Evolutionary conservation across 345 rosid species (phyloP).

Genomic region (Gossypium turneri): DNA sequence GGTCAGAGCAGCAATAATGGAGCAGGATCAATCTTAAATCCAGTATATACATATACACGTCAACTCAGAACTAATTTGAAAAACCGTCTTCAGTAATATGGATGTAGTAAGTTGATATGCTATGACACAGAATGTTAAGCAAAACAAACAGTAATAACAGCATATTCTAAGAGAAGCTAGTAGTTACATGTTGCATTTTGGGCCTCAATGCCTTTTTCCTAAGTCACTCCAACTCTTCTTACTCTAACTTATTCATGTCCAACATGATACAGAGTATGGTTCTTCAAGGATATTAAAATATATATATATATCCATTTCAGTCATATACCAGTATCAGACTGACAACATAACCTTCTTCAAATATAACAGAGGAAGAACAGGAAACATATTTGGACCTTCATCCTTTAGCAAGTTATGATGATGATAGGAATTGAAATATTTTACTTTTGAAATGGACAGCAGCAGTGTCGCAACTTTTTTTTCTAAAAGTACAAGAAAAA

Average conservation of each 20-base stretch:
- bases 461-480: background rate
- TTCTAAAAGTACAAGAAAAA: background rate
- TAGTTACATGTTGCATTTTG: background rate
- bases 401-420: background rate
- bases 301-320: background rate
- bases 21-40: background rate
- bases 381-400: background rate
- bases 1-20: conserved; percentile 9
- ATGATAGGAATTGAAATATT: background rate
- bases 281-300: background rate
- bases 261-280: background rate
- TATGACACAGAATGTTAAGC: background rate
- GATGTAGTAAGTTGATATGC: background rate
- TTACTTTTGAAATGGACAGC: background rate
- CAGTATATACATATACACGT: background rate
- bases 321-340: background rate
- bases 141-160: background rate
- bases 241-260: background rate
- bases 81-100: background rate
- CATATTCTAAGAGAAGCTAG: background rate
- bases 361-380: background rate
- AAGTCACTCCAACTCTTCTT: background rate
- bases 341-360: background rate
- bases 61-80: background rate
- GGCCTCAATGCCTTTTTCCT: background rate